Percentiles rank a stretch among this genome's conserved stretches.
phyloP scores from a whole-genome alignment of 2,329 filamentous ascomycete species.

The Cladosporium sphaerospermum region DNA sequence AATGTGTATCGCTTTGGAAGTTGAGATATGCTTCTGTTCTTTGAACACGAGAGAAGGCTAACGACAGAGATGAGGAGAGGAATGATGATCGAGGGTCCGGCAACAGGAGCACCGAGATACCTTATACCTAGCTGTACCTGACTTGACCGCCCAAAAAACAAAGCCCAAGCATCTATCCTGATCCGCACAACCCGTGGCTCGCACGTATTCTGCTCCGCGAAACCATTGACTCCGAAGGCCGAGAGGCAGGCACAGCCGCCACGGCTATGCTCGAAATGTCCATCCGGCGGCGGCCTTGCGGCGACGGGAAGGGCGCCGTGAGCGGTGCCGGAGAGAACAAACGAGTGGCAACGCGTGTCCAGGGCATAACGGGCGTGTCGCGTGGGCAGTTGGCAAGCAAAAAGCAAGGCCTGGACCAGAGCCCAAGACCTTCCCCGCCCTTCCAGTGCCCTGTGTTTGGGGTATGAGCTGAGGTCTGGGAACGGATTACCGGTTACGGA shows the following conservation, averaged over 20 bases:
- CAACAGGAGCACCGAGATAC: background rate
- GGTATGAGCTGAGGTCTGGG: no score
- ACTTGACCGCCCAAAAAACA: background rate
- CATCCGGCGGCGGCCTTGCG: background rate
- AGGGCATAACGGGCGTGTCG: background rate
- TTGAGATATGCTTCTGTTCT: background rate
- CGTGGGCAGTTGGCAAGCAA: background rate
- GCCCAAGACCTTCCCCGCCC: no score
- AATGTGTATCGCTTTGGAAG: background rate
- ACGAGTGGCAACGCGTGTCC: no score
- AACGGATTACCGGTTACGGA: no score
- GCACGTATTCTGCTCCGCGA: background rate
- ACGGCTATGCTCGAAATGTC: constrained; percentile 2
- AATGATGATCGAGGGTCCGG: background rate
- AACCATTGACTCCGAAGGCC: background rate
- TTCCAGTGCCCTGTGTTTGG: no score
- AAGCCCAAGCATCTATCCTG: constrained; percentile 2
- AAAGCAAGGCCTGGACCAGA: no score
- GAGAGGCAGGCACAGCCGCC: constrained; percentile 6
- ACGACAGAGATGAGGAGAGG: background rate
- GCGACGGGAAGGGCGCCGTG: background rate
- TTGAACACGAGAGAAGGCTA: background rate
- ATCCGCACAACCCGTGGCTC: constrained; percentile 3
- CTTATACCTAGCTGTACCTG: constrained; percentile 1
- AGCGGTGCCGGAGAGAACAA: no score